A percentile compares a stretch with the other conserved stretches of the same genome.
These are phyloP conservation scores for Colletotrichum agaves DNA, from an alignment of 2,329 filamentous ascomycete species.

Conservation along the genomic window DNA sequence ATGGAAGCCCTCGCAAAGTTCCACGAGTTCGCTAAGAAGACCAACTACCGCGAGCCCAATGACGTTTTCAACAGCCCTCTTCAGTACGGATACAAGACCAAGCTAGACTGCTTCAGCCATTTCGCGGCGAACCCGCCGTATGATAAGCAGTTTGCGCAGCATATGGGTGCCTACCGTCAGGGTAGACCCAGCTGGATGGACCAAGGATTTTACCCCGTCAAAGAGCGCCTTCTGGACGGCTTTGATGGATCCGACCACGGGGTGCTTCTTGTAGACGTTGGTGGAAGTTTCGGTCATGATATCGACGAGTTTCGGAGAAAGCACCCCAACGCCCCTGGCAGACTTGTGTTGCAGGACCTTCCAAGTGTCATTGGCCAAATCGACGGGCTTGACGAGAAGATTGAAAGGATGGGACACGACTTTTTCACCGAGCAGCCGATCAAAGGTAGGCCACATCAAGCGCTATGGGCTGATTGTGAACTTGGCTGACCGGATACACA, in stretches of 20 bases:
- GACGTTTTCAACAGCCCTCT: constrained; percentile 44
- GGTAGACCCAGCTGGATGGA: constrained; percentile 50
- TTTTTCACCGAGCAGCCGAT: constrained; percentile 59
- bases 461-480: neutral
- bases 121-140: constrained; percentile 3
- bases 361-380: constrained; percentile 51
- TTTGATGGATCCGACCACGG: constrained; percentile 39
- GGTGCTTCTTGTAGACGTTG: constrained; percentile 48
- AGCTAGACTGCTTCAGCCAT: constrained; percentile 24
- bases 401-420: constrained; percentile 54
- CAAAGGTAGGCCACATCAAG: constrained; percentile 39
- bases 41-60: constrained; percentile 45
- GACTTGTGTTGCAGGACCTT: constrained; percentile 60
- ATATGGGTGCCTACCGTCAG: constrained; percentile 50
- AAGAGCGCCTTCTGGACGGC: constrained; percentile 45
- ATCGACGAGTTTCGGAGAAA: constrained; percentile 47
- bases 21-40: constrained; percentile 45
- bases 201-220: constrained; percentile 44
- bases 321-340: constrained; percentile 44
- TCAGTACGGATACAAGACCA: constrained; percentile 48
- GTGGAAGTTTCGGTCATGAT: constrained; percentile 49
- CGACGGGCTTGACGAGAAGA: constrained; percentile 42
- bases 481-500: neutral
- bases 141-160: constrained; percentile 30
- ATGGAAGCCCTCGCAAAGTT: constrained; percentile 38